Evolutionary conservation across 2,329 filamentous ascomycete species (phyloP).

Genomic region (Neonectria faginata): DNA sequence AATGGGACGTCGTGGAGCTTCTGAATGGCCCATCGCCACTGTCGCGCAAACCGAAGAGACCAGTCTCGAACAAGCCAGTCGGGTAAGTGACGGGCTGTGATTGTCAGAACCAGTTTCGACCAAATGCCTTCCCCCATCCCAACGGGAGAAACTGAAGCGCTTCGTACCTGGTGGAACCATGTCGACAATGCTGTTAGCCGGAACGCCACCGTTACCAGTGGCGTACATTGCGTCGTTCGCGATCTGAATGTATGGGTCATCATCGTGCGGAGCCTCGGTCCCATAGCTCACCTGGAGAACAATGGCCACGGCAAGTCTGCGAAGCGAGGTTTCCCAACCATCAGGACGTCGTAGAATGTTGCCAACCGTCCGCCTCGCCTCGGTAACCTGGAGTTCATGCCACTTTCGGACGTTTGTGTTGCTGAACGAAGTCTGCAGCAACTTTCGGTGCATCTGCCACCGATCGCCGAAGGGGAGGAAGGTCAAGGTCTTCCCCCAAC

Average conservation of each 20-base stretch:
- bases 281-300: constrained; percentile 50
- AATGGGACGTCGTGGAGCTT: constrained; percentile 51
- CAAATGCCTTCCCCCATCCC: neutral
- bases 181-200: constrained; percentile 56
- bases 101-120: constrained; percentile 15
- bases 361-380: constrained; percentile 38
- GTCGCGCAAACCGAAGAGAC: constrained; percentile 48
- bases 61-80: constrained; percentile 48
- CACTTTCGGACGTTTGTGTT: constrained; percentile 49
- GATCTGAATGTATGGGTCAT: constrained; percentile 48
- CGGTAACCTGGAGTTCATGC: constrained; percentile 42
- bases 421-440: constrained; percentile 58
- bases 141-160: neutral
- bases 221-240: constrained; percentile 49
- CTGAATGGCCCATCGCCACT: constrained; percentile 51
- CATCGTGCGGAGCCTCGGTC: constrained; percentile 43
- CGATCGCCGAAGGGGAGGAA: constrained; percentile 56
- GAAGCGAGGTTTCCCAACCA: constrained; percentile 45
- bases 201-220: constrained; percentile 48
- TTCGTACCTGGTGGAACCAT: constrained; percentile 54
- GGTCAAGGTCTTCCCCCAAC: constrained; percentile 60
- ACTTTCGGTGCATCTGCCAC: constrained; percentile 57
- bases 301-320: constrained; percentile 48
- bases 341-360: constrained; percentile 37
- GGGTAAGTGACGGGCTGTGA: constrained; percentile 42